phyloP scores from a whole-genome alignment of 345 rosid species.

The Populus alba region DNA sequence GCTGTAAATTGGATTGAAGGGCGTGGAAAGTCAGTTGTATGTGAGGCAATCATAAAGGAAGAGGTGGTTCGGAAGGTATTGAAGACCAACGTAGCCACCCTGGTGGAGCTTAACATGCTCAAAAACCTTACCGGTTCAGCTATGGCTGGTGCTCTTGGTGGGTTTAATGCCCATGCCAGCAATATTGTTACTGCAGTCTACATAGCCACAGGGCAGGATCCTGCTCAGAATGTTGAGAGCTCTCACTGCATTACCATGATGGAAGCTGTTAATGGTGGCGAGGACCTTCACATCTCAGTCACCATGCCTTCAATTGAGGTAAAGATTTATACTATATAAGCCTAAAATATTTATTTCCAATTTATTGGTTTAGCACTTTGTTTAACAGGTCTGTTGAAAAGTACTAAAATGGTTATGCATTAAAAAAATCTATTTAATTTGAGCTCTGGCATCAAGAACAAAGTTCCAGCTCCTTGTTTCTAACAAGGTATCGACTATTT shows the following conservation, averaged over 20 bases:
- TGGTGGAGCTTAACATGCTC: slow-evolving; percentile 79
- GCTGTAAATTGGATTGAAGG: slow-evolving; percentile 48
- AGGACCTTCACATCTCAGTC: slow-evolving; percentile 76
- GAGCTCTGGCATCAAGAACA: background rate
- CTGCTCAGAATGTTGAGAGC: slow-evolving; percentile 85
- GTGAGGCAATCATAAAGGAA: slow-evolving; percentile 73
- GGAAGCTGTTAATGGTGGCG: slow-evolving; percentile 73
- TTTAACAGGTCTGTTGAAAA: too few species aligned
- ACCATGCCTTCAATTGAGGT: slow-evolving; percentile 92
- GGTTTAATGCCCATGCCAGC: slow-evolving; percentile 87
- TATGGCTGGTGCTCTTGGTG: slow-evolving; percentile 81
- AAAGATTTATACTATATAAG: background rate
- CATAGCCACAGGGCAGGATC: slow-evolving; percentile 89
- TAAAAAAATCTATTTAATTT: background rate
- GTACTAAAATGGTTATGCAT: background rate
- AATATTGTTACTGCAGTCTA: slow-evolving; percentile 80
- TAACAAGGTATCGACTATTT: background rate
- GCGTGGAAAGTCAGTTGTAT: slow-evolving; percentile 41
- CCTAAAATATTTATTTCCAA: background rate
- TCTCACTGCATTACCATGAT: slow-evolving; percentile 92
- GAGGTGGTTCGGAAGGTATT: slow-evolving; percentile 72
- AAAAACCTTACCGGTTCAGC: slow-evolving; percentile 87
- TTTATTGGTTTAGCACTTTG: background rate
- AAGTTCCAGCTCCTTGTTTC: background rate
- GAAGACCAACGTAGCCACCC: slow-evolving; percentile 67